Evolutionary conservation across 192 early-diverging fungal genomes (phyloP).

Genomic region (Rhizophlyctis rosea): DNA sequence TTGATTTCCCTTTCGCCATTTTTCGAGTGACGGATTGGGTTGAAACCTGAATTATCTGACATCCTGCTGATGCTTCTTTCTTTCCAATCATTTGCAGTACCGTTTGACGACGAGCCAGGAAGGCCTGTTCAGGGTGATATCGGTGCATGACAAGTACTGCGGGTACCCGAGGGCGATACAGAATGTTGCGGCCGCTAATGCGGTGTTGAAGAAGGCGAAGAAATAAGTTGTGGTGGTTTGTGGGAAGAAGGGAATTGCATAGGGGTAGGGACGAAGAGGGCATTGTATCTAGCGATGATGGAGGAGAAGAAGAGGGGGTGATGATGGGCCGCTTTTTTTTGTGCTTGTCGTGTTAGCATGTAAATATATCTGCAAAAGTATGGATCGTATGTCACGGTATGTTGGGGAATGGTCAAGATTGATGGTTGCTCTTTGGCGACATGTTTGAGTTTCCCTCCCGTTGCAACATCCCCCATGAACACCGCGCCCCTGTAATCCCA

Average conservation of each 20-base stretch:
- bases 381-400: too few species aligned
- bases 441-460: too few species aligned
- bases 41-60: not conserved
- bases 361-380: too few species aligned
- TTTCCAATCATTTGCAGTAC: constrained; percentile 33
- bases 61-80: not conserved
- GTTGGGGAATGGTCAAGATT: too few species aligned
- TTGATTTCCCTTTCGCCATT: constrained; percentile 11
- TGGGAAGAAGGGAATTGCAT: not conserved
- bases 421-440: too few species aligned
- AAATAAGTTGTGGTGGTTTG: not conserved
- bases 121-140: constrained; percentile 62
- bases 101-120: constrained; percentile 54
- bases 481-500: too few species aligned
- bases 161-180: constrained; percentile 35
- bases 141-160: constrained; percentile 60
- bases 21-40: constrained; percentile 6
- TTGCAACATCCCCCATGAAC: too few species aligned
- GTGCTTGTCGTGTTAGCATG: too few species aligned
- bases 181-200: constrained; percentile 29
- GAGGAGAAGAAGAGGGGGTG: too few species aligned
- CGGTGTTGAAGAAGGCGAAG: constrained; percentile 21
- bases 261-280: too few species aligned
- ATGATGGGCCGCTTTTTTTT: too few species aligned
- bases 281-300: too few species aligned